Evolutionary conservation across 345 rosid species (phyloP), one percentile per base, ranked within the genome.

Genomic region (Raphanus raphanistrum): DNA sequence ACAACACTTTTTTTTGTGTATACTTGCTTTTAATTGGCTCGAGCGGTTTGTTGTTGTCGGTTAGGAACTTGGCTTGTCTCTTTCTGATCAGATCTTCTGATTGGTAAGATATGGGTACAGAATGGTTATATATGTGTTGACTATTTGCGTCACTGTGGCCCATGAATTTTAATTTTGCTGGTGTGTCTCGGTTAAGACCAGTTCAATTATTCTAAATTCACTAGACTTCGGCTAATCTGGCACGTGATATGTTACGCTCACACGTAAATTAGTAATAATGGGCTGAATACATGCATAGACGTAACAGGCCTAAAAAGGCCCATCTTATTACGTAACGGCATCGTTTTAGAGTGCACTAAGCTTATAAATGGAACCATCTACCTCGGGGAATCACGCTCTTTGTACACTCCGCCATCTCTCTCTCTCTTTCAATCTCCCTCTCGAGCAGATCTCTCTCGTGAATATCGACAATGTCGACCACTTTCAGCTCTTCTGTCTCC

Each of bases 391-490:
- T 59, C 79, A 70, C 82, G 60, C 57, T 68, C 87, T 45, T 87
- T 81, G 82, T 75, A 68, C 74, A 65, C 75, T 81, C 87, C 87
- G 84, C 73, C 50, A 25, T 60, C 69, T 54, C 73, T 55, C 64
- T 11, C 52, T 21, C 41, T 28, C 31, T 28, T 3, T 28, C 31
- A 28, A 28, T 28, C 31, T 28, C 31, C 31, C 31, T 28, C 10
- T 45, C 16, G 16, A 48, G 54, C 54, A 48, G 54, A 48, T 43
- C 50, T 75, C 76, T 81, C 75, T 48, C 15, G 60, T 35, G 60
- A 16, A 25, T 45, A 64, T 17, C 71, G 72, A 68, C 60, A 78
- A 88, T 88, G 91, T 86, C 89, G 57, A 72, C 86, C 60, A 38
- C 79, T 28, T 66, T 83, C 45, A 76, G 72, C 76, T 31, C 87